phyloP scores from a whole-genome alignment of 2,329 filamentous ascomycete genomes.

The Laburnicola sp. region DNA sequence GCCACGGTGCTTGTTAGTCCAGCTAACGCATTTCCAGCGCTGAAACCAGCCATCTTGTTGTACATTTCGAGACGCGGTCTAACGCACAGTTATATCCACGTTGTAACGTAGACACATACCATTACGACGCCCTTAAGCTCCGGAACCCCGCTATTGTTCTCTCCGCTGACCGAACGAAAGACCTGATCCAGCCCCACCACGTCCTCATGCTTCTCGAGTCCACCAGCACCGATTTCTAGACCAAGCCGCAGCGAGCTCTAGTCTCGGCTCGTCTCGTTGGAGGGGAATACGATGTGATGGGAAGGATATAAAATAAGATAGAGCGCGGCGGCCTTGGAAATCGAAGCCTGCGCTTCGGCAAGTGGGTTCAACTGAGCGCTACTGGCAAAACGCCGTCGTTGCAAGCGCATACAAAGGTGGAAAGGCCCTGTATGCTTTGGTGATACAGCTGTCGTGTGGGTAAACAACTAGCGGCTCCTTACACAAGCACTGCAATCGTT shows the following conservation, averaged over 20 bases:
- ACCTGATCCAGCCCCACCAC: constrained; percentile 6
- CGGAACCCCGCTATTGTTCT: not conserved
- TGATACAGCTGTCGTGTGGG: too few species aligned
- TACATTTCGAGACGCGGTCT: constrained; percentile 6
- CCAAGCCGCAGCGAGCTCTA: constrained; percentile 1
- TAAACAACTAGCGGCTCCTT: too few species aligned
- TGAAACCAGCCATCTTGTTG: constrained; percentile 3
- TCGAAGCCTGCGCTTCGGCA: not conserved
- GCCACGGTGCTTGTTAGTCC: not conserved
- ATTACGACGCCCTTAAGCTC: not conserved
- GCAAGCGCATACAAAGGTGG: too few species aligned
- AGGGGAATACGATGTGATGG: not conserved
- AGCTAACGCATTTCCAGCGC: constrained; percentile 4
- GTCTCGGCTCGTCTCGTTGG: not conserved
- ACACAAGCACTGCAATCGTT: too few species aligned
- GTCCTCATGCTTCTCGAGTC: constrained; percentile 11
- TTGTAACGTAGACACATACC: constrained; percentile 6
- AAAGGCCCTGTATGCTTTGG: too few species aligned
- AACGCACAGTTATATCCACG: constrained; percentile 7
- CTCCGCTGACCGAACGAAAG: not conserved
- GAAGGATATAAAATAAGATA: not conserved
- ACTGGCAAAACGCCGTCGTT: too few species aligned
- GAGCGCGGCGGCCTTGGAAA: not conserved
- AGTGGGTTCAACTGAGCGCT: too few species aligned
- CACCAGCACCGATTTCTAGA: constrained; percentile 3